Conservation (phyloP, 352 stramenopile genomes). For the Pythium sp. region DNA sequence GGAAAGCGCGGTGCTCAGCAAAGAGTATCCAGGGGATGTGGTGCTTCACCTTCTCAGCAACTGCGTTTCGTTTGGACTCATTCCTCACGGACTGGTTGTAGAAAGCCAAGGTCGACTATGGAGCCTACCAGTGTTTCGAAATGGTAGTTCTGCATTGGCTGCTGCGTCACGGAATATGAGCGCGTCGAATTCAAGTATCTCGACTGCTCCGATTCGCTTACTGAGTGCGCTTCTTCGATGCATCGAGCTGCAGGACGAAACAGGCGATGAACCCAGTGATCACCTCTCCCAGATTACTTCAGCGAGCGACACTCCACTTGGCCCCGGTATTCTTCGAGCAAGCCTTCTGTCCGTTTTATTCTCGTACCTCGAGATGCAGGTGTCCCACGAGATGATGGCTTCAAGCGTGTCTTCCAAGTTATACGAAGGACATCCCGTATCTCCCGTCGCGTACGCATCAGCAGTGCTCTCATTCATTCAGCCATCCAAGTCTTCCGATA, state of each 20-base stretch:
- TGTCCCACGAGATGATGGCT: conserved; percentile 5
- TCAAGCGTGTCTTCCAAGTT: background rate
- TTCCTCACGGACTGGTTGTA: conserved; percentile 34
- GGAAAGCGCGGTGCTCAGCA: conserved; percentile 36
- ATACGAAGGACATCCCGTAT: conserved; percentile 23
- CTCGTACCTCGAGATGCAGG: conserved; percentile 12
- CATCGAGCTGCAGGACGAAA: conserved; percentile 17
- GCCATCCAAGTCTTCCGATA: background rate
- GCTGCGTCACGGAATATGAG: conserved; percentile 8
- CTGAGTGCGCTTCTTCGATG: conserved; percentile 18
- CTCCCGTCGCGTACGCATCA: conserved; percentile 32
- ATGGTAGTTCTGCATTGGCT: background rate
- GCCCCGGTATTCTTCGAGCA: conserved; percentile 7
- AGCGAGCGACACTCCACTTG: background rate
- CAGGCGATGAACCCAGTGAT: background rate
- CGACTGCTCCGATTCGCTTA: conserved; percentile 17
- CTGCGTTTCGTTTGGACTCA: conserved; percentile 39
- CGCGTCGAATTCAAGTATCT: conserved; percentile 2
- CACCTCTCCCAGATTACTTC: background rate
- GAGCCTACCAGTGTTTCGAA: conserved; percentile 46
- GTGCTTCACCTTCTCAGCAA: conserved; percentile 50
- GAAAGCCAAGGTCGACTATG: conserved; percentile 32
- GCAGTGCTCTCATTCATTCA: conserved; percentile 39
- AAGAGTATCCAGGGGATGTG: conserved; percentile 43
- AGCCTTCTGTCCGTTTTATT: conserved; percentile 15